phyloP scores from a whole-genome alignment of 139 green algal genomes.

The Pleodorina starrii region DNA sequence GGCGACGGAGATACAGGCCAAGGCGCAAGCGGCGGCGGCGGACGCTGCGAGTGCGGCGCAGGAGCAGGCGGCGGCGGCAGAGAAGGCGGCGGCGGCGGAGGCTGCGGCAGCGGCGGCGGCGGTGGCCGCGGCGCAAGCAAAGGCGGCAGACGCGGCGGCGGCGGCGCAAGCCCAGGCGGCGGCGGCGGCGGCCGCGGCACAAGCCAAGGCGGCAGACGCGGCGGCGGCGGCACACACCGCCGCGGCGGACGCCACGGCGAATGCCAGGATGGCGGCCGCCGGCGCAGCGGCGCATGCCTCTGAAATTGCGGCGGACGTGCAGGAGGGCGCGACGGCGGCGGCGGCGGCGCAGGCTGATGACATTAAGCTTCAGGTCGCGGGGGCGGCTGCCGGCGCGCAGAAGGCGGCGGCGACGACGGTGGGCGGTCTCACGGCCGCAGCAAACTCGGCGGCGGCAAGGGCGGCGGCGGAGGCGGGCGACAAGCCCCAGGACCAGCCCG shows the following conservation, averaged over 20 bases:
- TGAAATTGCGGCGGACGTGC: slow-evolving; percentile 37
- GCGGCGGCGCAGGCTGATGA: slow-evolving; percentile 13
- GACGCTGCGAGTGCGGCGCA: not conserved
- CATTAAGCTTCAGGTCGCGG: slow-evolving; percentile 11
- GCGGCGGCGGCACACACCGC: not conserved
- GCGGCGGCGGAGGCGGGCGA: not conserved
- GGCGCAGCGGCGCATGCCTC: not conserved
- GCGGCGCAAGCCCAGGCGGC: too few species aligned
- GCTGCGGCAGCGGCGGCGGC: not conserved
- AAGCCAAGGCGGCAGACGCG: not conserved
- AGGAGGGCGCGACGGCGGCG: not conserved
- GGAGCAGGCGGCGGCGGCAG: not conserved
- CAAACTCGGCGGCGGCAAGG: not conserved
- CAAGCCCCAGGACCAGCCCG: not conserved
- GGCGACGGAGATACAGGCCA: not conserved
- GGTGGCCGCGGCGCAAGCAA: not conserved
- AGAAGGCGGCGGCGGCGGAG: not conserved
- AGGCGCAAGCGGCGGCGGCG: not conserved
- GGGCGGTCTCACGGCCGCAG: not conserved
- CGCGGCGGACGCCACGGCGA: not conserved
- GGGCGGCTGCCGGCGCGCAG: not conserved
- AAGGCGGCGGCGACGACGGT: not conserved
- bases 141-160: not conserved
- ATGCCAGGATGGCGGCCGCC: not conserved
- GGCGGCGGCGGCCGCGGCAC: not conserved